phyloP scores from a whole-genome alignment of 768 basidiomycete species.

The Russula ochroleuca region DNA sequence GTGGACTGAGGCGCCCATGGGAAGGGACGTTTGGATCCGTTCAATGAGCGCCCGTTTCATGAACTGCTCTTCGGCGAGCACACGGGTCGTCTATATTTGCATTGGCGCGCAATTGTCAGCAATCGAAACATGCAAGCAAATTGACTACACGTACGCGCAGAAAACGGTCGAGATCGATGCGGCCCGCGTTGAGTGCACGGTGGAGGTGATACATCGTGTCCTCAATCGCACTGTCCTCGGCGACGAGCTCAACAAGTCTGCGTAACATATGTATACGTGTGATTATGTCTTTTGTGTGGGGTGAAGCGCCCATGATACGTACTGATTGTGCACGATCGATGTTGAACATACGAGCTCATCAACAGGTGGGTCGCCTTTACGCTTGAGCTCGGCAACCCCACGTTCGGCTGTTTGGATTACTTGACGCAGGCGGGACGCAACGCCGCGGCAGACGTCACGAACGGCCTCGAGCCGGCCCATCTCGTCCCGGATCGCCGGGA shows the following conservation, averaged over 20 bases:
- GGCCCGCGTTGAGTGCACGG: slow-evolving; percentile 83
- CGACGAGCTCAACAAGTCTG: slow-evolving; percentile 93
- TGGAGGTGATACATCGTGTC: slow-evolving; percentile 98
- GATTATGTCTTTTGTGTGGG: not conserved
- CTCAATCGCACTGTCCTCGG: slow-evolving; percentile 98
- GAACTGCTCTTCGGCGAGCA: slow-evolving; percentile 93
- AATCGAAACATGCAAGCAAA: not conserved
- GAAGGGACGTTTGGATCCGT: slow-evolving; percentile 69
- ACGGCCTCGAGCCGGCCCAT: slow-evolving; percentile 94
- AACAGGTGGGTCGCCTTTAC: slow-evolving; percentile 86
- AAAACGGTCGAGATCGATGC: slow-evolving; percentile 93
- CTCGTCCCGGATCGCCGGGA: slow-evolving; percentile 93
- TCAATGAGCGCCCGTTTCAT: slow-evolving; percentile 93
- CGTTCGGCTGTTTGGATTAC: slow-evolving; percentile 65
- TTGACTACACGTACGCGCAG: slow-evolving; percentile 59
- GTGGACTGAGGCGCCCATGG: slow-evolving; percentile 39
- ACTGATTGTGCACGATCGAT: slow-evolving; percentile 97
- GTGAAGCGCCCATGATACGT: slow-evolving; percentile 35
- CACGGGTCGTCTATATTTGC: slow-evolving; percentile 62
- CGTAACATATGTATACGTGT: not conserved
- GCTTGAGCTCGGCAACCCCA: slow-evolving; percentile 70
- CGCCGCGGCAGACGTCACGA: slow-evolving; percentile 79
- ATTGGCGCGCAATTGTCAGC: slow-evolving; percentile 9
- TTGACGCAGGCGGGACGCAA: slow-evolving; percentile 59
- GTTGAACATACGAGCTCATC: slow-evolving; percentile 97